These are phyloP conservation scores for Paramecium octaurelia DNA, from an alignment of 73 alveolate genomes.

Conservation along the genomic window DNA sequence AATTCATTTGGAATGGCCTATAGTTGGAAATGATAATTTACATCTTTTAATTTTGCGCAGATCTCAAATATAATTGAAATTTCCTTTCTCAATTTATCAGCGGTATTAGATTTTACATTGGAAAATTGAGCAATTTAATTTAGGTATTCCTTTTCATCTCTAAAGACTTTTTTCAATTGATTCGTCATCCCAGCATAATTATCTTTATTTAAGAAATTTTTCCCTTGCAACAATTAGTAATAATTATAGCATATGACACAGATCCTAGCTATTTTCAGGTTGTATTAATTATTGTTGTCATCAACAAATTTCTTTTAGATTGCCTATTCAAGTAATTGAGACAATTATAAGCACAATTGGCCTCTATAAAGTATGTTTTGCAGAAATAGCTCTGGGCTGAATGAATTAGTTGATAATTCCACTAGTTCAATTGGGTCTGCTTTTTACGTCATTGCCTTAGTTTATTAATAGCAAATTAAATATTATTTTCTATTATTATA, in stretches of 20 bases:
- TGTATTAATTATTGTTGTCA: not conserved
- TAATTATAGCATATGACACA: not conserved
- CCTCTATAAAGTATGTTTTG: not conserved
- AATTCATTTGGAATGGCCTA: not conserved
- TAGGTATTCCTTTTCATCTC: not conserved
- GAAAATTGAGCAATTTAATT: not conserved
- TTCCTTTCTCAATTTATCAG: not conserved
- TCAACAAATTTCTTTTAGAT: not conserved
- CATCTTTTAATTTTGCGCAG: not conserved
- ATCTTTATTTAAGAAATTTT: not conserved
- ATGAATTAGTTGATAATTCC: not conserved
- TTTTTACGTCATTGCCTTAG: too few relatives aligned
- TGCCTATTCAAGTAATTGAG: not conserved
- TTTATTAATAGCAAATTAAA: not conserved
- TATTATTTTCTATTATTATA: not conserved
- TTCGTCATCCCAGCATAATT: not conserved
- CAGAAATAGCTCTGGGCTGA: not conserved
- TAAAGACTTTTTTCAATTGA: not conserved
- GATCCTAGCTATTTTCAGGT: not conserved
- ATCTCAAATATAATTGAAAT: not conserved
- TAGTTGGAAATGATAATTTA: not conserved
- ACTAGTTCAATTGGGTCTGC: not conserved
- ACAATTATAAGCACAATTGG: not conserved
- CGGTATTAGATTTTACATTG: not conserved
- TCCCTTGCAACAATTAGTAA: not conserved